These are phyloP conservation scores for Lantana camara DNA, from an alignment of 257 asterid genomes.

Conservation along the genomic window DNA sequence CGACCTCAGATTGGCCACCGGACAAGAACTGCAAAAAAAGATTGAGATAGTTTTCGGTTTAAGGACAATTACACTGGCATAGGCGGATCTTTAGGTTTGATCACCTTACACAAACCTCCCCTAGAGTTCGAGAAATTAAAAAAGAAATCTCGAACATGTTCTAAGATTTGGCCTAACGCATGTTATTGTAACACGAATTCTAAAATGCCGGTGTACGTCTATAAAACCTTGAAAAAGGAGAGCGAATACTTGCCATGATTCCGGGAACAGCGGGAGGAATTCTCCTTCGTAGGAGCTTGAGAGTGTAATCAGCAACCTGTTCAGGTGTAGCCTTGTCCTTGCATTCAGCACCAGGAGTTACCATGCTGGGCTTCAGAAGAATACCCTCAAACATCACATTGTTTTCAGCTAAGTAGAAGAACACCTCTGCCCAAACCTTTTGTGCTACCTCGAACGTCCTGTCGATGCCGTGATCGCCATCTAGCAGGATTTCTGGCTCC, in stretches of 20 bases:
- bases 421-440: slow-evolving; percentile 89
- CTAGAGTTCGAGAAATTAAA: too few species aligned
- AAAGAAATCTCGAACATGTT: too few species aligned
- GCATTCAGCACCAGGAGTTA: slow-evolving; percentile 92
- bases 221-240: too few species aligned
- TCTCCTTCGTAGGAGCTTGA: slow-evolving; percentile 69
- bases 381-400: slow-evolving; percentile 86
- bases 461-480: slow-evolving; percentile 84
- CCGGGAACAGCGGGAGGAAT: too few species aligned
- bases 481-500: slow-evolving; percentile 88
- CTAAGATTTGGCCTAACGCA: too few species aligned
- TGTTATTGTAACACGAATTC: too few species aligned
- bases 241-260: slow-evolving; percentile 37
- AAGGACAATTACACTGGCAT: too few species aligned
- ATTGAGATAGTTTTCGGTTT: too few species aligned
- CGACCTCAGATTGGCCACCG: slow-evolving; percentile 85
- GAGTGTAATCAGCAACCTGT: slow-evolving; percentile 75
- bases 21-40: slow-evolving; percentile 64
- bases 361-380: slow-evolving; percentile 96
- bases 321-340: slow-evolving; percentile 74
- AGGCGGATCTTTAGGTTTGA: too few species aligned
- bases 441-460: slow-evolving; percentile 85
- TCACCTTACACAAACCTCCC: too few species aligned
- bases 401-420: slow-evolving; percentile 90
- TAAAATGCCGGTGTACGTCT: too few species aligned